Evolutionary conservation across 73 alveolate genomes (phyloP), one percentile per base, ranked within the genome.

Genomic region (Paramecium primaurelia): DNA sequence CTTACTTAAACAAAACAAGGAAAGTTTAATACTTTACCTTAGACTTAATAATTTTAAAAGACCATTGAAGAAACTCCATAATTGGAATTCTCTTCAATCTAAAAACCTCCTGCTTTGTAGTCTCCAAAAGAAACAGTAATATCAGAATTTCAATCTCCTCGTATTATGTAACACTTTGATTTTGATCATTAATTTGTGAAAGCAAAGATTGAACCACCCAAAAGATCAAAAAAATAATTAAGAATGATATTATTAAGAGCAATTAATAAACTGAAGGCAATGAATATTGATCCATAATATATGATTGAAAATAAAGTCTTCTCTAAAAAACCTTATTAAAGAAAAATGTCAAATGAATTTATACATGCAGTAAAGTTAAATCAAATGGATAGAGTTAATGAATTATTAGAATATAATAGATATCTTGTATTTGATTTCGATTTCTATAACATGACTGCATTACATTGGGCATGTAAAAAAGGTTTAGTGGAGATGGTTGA

Each of bases 401-500:
- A 26, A 45, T 49, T 80, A 3, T 47, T 80, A 49, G 75, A 80
- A 22, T 28, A 80, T 6, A 80, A 80, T 80, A 22, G 51, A 42
- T 80, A 80, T 45, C 58, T 80, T 38, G 91, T 80, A 40, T 80
- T 80, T 80, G 91, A 80, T 45, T 80, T 80, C 26, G 91, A 80
- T 80, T 80, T 42, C 28, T 80, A 80, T 26, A 80, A 80, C 26
- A 80, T 80, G 91, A 80, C 91, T 1, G 91, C 77, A 0, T 47
- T 80, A 28, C 91, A 80, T 80, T 80, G 91, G 91, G 91, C 91
- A 22, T 80, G 91, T 36, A 80, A 80, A 12, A 80, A 80, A 47
- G 91, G 91, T 9, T 80, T 45, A 12, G n/a, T 42, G 8, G 75
- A 25, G 10, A 44, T 80, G 75, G 91, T 64, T 45, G 73, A 80